Percentiles rank a stretch among this genome's conserved stretches.
These are phyloP conservation scores for Penicillium dipodomyicola DNA, from an alignment of 495 filamentous ascomycete species.

Conservation along the genomic window DNA sequence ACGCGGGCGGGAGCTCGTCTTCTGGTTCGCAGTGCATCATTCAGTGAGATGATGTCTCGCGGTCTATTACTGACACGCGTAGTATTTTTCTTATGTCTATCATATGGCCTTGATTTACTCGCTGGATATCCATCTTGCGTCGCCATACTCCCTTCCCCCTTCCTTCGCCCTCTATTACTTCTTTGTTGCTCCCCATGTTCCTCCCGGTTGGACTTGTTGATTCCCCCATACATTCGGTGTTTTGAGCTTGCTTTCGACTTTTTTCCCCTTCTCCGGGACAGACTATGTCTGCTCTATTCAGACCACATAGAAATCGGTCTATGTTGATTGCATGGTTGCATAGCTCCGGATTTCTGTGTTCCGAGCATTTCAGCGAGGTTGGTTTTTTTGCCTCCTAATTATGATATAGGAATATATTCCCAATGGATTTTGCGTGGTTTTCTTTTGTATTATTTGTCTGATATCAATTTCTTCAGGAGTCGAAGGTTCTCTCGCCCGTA, in stretches of 20 bases:
- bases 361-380: conserved; percentile 32
- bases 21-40: conserved; percentile 36
- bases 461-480: background rate
- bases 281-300: conserved; percentile 1
- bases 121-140: background rate
- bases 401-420: conserved; percentile 32
- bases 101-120: background rate
- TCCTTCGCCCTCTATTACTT: background rate
- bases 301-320: background rate
- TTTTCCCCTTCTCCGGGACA: conserved; percentile 5
- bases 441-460: background rate
- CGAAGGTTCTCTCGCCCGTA: background rate
- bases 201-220: conserved; percentile 16
- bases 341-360: conserved; percentile 19
- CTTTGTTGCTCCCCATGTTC: background rate
- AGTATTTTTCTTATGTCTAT: background rate
- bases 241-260: conserved; percentile 11
- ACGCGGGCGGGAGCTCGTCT: conserved; percentile 46
- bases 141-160: background rate
- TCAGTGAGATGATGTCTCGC: conserved; percentile 21
- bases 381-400: conserved; percentile 19
- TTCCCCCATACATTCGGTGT: conserved; percentile 30
- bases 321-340: conserved; percentile 19
- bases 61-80: background rate
- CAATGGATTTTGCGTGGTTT: conserved; percentile 2